Percentiles rank a stretch among this genome's conserved stretches.
Evolutionary conservation across 1,284 basidiomycete genomes (phyloP).

Genomic region (Exobasidium rhododendri): DNA sequence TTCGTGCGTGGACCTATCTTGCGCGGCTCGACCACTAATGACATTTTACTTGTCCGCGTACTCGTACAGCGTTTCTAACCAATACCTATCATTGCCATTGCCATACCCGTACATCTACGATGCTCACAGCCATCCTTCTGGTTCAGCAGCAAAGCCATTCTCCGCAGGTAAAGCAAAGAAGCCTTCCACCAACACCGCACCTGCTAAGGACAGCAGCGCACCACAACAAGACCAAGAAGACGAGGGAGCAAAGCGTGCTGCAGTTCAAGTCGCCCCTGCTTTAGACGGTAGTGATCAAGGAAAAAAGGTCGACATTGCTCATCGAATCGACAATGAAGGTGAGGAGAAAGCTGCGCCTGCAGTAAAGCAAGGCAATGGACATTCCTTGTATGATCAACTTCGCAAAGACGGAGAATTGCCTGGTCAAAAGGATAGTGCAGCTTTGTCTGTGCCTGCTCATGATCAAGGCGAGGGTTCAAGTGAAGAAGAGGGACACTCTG

Average conservation of each 20-base stretch:
- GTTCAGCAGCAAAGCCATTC: neutral
- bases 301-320: constrained; percentile 26
- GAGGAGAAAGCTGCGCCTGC: neutral
- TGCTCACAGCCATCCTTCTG: neutral
- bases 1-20: too few relatives aligned
- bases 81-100: neutral
- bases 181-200: neutral
- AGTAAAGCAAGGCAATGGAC: constrained; percentile 13
- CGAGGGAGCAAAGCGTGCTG: neutral
- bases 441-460: neutral
- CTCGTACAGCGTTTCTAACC: neutral
- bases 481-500: neutral
- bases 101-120: constrained; percentile 7
- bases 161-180: neutral
- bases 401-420: constrained; percentile 28
- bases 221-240: neutral
- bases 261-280: neutral
- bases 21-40: neutral
- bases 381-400: constrained; percentile 28
- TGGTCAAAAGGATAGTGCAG: neutral
- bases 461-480: neutral
- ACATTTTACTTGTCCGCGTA: too few relatives aligned
- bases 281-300: constrained; percentile 14
- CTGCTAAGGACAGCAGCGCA: neutral
- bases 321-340: constrained; percentile 22